A percentile compares a stretch with the other conserved stretches of the same genome.
Conservation (phyloP, 2,329 filamentous ascomycete species). For the Lachnum nothofagi region DNA sequence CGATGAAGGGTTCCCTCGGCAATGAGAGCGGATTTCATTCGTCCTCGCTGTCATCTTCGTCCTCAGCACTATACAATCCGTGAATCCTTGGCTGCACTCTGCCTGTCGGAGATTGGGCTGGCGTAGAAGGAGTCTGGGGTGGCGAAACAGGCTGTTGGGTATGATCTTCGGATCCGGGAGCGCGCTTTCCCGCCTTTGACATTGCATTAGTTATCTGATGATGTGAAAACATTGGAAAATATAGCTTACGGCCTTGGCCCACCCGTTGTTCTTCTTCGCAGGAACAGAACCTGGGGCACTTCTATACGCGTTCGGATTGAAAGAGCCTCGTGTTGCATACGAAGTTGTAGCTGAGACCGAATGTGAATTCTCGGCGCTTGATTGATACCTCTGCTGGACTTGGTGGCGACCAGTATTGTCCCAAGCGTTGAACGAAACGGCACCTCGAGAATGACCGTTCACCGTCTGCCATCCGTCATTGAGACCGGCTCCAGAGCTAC, state of each 20-base stretch:
- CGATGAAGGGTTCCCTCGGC: no score
- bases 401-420: constrained; percentile 16
- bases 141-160: no score
- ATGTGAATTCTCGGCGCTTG: background rate
- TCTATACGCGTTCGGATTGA: background rate
- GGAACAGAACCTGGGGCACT: background rate
- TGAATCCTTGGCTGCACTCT: background rate
- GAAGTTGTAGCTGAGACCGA: background rate
- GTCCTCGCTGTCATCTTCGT: background rate
- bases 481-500: constrained; percentile 1
- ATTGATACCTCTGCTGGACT: background rate
- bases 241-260: background rate
- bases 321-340: background rate
- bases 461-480: constrained; percentile 6
- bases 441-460: constrained; percentile 4
- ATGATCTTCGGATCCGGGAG: background rate
- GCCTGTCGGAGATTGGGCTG: background rate
- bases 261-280: background rate
- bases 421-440: constrained; percentile 12
- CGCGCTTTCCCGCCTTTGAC: background rate
- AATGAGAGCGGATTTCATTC: background rate
- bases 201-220: background rate
- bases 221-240: background rate
- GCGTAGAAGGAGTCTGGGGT: no score
- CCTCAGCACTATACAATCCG: background rate